These are phyloP conservation scores for Casuarina cunninghamiana DNA, from an alignment of 306 rosid genomes.

Conservation along the genomic window DNA sequence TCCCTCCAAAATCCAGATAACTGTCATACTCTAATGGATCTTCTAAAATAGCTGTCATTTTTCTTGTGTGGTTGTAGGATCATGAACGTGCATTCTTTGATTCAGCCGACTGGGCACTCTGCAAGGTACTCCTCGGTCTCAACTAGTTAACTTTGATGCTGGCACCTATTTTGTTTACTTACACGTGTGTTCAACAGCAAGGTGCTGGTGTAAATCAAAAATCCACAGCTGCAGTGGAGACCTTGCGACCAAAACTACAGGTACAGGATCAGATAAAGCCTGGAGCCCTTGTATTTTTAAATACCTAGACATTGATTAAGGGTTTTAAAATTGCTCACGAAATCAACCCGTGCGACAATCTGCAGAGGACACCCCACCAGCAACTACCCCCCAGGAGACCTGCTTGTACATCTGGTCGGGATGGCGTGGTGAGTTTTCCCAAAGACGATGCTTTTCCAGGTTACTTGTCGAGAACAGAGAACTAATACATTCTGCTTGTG, in stretches of 20 bases:
- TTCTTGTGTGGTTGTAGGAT: slow-evolving; percentile 36
- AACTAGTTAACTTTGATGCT: neutral
- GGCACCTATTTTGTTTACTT: neutral
- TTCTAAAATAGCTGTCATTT: neutral
- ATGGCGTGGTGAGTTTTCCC: slow-evolving; percentile 41
- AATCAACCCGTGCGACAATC: neutral
- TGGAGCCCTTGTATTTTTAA: too few species aligned
- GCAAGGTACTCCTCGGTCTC: slow-evolving; percentile 59
- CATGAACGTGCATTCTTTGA: slow-evolving; percentile 93
- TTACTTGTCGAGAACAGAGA: neutral
- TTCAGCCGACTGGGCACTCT: slow-evolving; percentile 96
- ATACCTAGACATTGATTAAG: neutral
- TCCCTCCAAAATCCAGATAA: neutral
- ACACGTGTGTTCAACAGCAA: slow-evolving; percentile 47
- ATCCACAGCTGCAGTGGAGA: slow-evolving; percentile 73
- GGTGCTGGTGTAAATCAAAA: slow-evolving; percentile 75
- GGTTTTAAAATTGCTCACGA: neutral
- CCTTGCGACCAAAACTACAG: slow-evolving; percentile 76
- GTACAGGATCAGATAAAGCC: slow-evolving; percentile 22
- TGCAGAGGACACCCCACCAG: slow-evolving; percentile 87
- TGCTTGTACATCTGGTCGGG: slow-evolving; percentile 68
- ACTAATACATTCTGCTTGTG: neutral
- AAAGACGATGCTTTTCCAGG: neutral
- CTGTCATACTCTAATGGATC: neutral
- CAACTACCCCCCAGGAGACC: slow-evolving; percentile 94